phyloP scores from a whole-genome alignment of 352 stramenopile genomes.

The Phytophthora litchii region DNA sequence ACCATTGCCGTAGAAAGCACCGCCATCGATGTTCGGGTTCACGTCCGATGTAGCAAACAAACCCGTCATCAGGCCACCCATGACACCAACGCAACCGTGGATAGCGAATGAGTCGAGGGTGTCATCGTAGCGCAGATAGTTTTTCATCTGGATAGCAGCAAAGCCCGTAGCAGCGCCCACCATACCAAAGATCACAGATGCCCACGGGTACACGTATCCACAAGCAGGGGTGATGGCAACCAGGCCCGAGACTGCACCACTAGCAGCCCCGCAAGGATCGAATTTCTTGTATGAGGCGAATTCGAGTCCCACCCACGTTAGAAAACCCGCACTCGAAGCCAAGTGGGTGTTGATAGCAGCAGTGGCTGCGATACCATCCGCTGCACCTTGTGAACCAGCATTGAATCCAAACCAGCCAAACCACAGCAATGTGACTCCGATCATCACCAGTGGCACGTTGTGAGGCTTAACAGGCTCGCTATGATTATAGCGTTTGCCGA shows the following conservation, averaged over 20 bases:
- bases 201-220: slow-evolving; percentile 75
- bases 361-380: slow-evolving; percentile 67
- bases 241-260: slow-evolving; percentile 66
- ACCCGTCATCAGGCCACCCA: slow-evolving; percentile 67
- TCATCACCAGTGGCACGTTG: slow-evolving; percentile 88
- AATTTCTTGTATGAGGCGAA: slow-evolving; percentile 56
- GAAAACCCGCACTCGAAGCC: slow-evolving; percentile 60
- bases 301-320: slow-evolving; percentile 73
- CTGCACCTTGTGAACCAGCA: slow-evolving; percentile 61
- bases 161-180: slow-evolving; percentile 63
- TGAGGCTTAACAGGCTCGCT: slow-evolving; percentile 73
- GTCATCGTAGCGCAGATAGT: slow-evolving; percentile 76
- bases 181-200: slow-evolving; percentile 73
- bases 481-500: slow-evolving; percentile 81
- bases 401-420: slow-evolving; percentile 91
- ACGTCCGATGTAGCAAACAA: slow-evolving; percentile 69
- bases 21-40: slow-evolving; percentile 61
- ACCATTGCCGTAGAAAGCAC: slow-evolving; percentile 57
- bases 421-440: slow-evolving; percentile 77
- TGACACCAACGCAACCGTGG: slow-evolving; percentile 68
- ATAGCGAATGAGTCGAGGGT: slow-evolving; percentile 84
- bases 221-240: slow-evolving; percentile 75
- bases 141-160: slow-evolving; percentile 64
- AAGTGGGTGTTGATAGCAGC: slow-evolving; percentile 82
- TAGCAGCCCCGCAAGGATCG: slow-evolving; percentile 67